Evolutionary conservation across 108 stramenopile genomes (phyloP).

Genomic region (Asterionellopsis glacialis): DNA sequence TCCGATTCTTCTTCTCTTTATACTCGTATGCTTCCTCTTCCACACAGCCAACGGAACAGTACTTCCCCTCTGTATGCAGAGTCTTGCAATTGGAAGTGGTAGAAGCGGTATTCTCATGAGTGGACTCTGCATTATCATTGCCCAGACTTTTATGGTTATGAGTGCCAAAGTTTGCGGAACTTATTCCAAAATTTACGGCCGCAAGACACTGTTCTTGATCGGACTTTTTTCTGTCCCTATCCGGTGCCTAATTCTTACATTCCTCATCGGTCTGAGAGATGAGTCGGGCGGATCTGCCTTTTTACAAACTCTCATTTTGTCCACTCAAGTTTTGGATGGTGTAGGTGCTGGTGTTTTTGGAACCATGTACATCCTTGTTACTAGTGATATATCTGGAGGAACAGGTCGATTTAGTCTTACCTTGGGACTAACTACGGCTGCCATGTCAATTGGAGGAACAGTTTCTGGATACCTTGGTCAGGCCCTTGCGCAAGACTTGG

Average conservation of each 20-base stretch:
- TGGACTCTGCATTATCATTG: conserved; percentile 83
- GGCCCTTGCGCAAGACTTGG: conserved; percentile 73
- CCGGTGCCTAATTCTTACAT: conserved; percentile 66
- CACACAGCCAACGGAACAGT: conserved; percentile 86
- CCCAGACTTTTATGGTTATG: conserved; percentile 80
- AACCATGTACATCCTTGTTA: conserved; percentile 89
- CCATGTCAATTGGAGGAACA: conserved; percentile 91
- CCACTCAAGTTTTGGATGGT: conserved; percentile 84
- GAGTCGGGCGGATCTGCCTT: conserved; percentile 27
- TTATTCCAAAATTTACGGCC: conserved; percentile 74
- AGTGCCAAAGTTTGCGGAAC: conserved; percentile 77
- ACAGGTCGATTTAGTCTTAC: conserved; percentile 81
- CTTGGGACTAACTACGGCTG: conserved; percentile 76
- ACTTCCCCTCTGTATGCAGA: conserved; percentile 86
- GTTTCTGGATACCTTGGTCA: conserved; percentile 83
- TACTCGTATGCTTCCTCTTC: conserved; percentile 73
- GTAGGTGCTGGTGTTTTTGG: conserved; percentile 89
- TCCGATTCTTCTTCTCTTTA: conserved; percentile 70
- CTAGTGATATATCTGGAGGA: conserved; percentile 79
- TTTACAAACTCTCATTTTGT: conserved; percentile 63
- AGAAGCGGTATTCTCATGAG: conserved; percentile 70
- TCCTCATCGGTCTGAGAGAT: conserved; percentile 43
- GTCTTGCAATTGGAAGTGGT: conserved; percentile 73
- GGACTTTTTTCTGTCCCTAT: conserved; percentile 78
- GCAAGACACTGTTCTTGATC: conserved; percentile 75